Evolutionary conservation across 2,329 filamentous ascomycete genomes (phyloP), one percentile per base, ranked within the genome.

Genomic region (Trichoderma gracile): DNA sequence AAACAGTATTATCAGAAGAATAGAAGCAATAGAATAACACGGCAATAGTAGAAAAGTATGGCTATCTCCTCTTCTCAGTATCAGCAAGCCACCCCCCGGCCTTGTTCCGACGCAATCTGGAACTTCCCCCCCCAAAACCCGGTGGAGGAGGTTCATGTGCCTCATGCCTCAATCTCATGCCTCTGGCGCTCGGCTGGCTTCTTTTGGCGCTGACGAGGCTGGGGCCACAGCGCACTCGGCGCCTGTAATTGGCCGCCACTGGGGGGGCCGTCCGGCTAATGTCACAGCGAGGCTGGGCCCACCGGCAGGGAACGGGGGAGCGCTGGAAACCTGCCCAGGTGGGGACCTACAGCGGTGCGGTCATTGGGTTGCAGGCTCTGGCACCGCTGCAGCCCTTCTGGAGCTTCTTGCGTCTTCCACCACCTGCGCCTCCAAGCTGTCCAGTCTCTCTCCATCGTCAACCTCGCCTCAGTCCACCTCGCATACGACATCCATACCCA

Each of bases 181-280:
- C 33, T 19, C n/a, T 19, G 54, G 57, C 57, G 52, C 33, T 19
- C 42, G 47, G 38, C 47, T 15, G 58, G 33, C 45, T n/a, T n/a
- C 33, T 43, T 55, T 42, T 53, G 47, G 47, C 42, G 58, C 58
- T 61, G 58, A 61, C 47, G 49, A 53, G 47, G 58, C 58, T 59
- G 56, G 56, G 47, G 47, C 27, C 21, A 40, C 47, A 42, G 57
- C 57, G 58, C 45, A 27, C 14, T 42, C 42, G 45, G 30, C 45
- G 30, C 56, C 56, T 49, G 45, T 54, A 45, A 61, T 53, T 53
- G 46, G 57, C n/a, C 55, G 33, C 46, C 57, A 23, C 53, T 38
- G 30, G 49, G 38, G 27, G 56, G 49, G 58, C 53, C 53, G 45
- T 27, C 58, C 27, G 38, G 47, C 30, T 40, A 59, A 30, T 33